Percentiles rank a stretch among this genome's conserved stretches.
Conservation (phyloP, 176 grass and related monocot genomes). For the Luzula sylvatica region DNA sequence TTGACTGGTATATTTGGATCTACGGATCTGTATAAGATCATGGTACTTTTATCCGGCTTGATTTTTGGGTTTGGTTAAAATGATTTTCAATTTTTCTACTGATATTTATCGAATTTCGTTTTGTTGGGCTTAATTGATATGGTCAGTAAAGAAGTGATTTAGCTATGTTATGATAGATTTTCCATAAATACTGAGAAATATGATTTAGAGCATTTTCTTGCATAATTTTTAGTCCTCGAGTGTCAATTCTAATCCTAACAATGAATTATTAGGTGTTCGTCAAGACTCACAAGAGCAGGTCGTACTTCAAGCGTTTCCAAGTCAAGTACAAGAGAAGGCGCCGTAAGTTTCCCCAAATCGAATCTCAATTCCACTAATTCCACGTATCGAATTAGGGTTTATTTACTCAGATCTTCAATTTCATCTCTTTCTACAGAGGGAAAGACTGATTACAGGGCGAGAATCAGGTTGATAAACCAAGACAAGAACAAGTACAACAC, state of each 20-base stretch:
- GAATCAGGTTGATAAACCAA: slow-evolving; percentile 56
- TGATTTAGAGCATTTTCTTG: too few relatives aligned
- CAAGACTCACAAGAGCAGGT: slow-evolving; percentile 43
- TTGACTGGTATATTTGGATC: too few relatives aligned
- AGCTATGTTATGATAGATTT: too few relatives aligned
- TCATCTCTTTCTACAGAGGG: slow-evolving; percentile 29
- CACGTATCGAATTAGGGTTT: background rate
- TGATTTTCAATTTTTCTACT: too few relatives aligned
- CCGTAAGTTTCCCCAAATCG: slow-evolving; percentile 22
- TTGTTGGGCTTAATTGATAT: too few relatives aligned
- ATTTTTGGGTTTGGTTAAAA: background rate
- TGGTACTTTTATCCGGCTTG: too few relatives aligned
- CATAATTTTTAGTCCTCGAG: too few relatives aligned
- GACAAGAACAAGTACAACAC: slow-evolving; percentile 75
- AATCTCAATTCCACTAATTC: background rate
- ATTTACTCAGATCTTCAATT: background rate
- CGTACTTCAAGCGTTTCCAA: slow-evolving; percentile 68
- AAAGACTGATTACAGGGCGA: slow-evolving; percentile 58
- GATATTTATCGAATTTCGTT: too few relatives aligned
- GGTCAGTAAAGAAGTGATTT: too few relatives aligned
- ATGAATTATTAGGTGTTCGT: slow-evolving; percentile 24
- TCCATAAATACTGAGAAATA: too few relatives aligned
- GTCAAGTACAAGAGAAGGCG: slow-evolving; percentile 68
- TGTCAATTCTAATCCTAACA: too few relatives aligned
- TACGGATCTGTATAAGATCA: too few relatives aligned